Evolutionary conservation across 306 rosid species (phyloP).

Genomic region (Cucurbita pepo): DNA sequence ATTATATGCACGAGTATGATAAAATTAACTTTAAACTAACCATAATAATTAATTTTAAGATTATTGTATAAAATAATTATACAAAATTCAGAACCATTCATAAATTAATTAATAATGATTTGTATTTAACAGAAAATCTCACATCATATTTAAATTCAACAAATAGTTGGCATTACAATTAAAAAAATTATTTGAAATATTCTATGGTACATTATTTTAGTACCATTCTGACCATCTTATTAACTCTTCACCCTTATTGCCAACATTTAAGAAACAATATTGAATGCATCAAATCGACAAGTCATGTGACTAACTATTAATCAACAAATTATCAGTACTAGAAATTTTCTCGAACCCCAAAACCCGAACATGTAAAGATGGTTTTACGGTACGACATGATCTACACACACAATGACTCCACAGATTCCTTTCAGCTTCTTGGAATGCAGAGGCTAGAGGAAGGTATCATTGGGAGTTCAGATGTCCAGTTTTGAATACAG

Average conservation of each 20-base stretch:
- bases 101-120: too few relatives aligned
- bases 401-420: background rate
- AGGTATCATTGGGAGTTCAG: background rate
- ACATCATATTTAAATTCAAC: background rate
- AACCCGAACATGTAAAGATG: background rate
- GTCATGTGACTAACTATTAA: background rate
- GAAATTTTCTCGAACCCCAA: background rate
- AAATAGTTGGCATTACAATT: background rate
- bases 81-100: too few relatives aligned
- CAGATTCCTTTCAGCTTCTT: background rate
- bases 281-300: background rate
- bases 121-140: background rate
- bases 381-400: background rate
- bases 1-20: too few relatives aligned
- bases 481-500: conserved; percentile 35
- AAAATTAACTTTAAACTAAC: too few relatives aligned
- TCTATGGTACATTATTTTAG: background rate
- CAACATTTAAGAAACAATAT: background rate
- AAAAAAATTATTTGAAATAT: background rate
- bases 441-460: background rate
- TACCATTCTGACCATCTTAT: background rate
- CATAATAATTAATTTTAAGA: too few relatives aligned
- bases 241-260: background rate
- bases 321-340: background rate
- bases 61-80: too few relatives aligned